Evolutionary conservation across 495 filamentous ascomycete species (phyloP), one percentile per base, ranked within the genome.

Genomic region (Apodospora peruviana): DNA sequence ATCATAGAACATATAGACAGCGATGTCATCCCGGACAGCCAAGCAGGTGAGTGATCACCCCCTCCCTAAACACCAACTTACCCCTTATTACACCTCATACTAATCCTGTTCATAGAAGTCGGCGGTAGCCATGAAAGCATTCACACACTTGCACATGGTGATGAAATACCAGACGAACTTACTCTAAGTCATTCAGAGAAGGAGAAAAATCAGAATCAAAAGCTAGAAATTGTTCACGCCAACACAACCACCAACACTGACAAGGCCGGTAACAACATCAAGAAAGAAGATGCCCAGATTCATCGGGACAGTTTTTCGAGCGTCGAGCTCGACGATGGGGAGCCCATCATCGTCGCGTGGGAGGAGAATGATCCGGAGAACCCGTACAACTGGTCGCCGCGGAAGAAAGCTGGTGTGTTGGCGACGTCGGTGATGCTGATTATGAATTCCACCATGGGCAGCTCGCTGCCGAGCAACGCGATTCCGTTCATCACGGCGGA

Each of bases 401-500:
- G 52, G 37, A 80, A 73, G 58, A 90, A 89, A 51, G 53, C 69
- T 10, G 71, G 70, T 41, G 72, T 86, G 12, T 58, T 86, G 2
- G 43, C 77, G 12, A 71, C 75, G 1, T 74, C 76, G 43, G 81
- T 86, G 65, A 59, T 80, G 52, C 69, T 79, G 23, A 85, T 90
- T 37, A 61, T 87, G 59, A 90, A 90, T 65, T 83, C 78, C 27
- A 89, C 86, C n/a, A 77, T 90, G 57, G 80, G 81, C 2, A 84
- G 80, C 23, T 75, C 83, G 0, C 65, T 91, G 14, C 82, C 86
- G 2, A 79, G 79, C 47, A 83, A 79, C 55, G 79, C 79, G 35
- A 79, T 78, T 35, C 71, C 70, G 4, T 76, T 71, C 41, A 84
- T 87, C 16, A 65, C 74, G 0, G 53, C 64, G 7, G 72, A 83